Base-by-base conservation (phyloP, 495 filamentous ascomycete genomes). In the Hypomontagnella submonticulosa region DNA sequence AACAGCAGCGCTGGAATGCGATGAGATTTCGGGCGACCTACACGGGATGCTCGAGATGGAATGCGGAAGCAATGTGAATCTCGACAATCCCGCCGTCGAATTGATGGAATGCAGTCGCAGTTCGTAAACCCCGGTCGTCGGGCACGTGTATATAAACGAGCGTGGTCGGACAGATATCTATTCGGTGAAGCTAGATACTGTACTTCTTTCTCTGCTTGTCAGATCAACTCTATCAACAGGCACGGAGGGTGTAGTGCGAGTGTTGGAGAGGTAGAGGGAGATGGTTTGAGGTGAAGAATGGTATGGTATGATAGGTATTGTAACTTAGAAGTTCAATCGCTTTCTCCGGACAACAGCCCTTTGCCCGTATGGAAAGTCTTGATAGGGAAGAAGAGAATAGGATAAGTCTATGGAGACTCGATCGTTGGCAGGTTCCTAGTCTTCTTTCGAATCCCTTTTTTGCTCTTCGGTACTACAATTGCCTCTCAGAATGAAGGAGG, bases 1-100 rank as follows among this genome's bases (percentile, higher is more conserved):
- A 63, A 57, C 67, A 66, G 56, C 69, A 64, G 40, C 44, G 66
- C 69, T 62, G 63, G 66, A 74, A 71, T 71, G 69, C 37, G 69
- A 33, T 55, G 47, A 41, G 12, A 42, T 40, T 8, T 42, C 46
- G 57, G 36, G 20, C 51, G 56, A 33, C 34, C 69, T n/a, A 15
- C 18, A 62, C 33, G 69, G 34, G 38, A 58, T 15, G 40, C 46
- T 58, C 60, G 66, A 69, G 66, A 69, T 51, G 66, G 65, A 67
- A 72, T 73, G 61, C 63, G 57, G 54, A 57, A 52, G 65, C 62
- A 69, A 57, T 48, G 57, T 58, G 42, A 42, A 71, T 66, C 68
- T 68, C 61, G 59, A 67, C 54, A 67, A 71, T 69, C 61, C 63
- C 61, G 58, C 48, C 47, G 44, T 47, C 56, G 66, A 61, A 38